These are phyloP conservation scores for Vigna nakashimae DNA, from an alignment of 306 rosid genomes.

Conservation along the genomic window DNA sequence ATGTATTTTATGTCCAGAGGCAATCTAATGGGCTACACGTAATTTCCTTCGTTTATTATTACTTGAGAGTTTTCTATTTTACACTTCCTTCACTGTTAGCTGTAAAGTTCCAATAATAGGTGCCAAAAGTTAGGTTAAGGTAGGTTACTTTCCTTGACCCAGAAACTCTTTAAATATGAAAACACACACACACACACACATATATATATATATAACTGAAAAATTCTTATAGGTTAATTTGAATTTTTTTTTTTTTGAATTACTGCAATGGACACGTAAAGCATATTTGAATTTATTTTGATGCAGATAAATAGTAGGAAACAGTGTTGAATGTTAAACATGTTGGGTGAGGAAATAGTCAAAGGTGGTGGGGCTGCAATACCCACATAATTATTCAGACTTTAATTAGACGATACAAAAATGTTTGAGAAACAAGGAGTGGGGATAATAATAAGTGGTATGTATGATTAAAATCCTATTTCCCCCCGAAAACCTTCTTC, in stretches of 20 bases:
- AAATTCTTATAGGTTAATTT: too few relatives aligned
- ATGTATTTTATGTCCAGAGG: too few relatives aligned
- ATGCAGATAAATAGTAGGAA: background rate
- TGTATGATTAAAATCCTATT: conserved; percentile 8
- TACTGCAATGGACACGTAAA: background rate
- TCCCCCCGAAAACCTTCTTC: conserved; percentile 43
- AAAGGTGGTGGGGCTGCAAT: conserved; percentile 43
- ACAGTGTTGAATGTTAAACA: background rate
- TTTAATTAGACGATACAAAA: conserved; percentile 38
- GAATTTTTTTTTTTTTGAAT: too few relatives aligned
- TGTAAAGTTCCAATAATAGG: background rate
- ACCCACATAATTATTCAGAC: conserved; percentile 37
- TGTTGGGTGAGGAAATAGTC: conserved; percentile 22
- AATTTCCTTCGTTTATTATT: background rate
- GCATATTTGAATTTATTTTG: background rate
- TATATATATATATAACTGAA: too few relatives aligned
- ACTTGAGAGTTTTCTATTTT: background rate
- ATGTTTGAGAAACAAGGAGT: conserved; percentile 27
- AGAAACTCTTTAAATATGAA: background rate
- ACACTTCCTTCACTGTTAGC: conserved; percentile 6
- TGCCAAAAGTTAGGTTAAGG: conserved; percentile 52
- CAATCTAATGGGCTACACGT: too few relatives aligned
- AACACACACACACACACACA: too few relatives aligned
- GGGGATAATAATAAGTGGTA: conserved; percentile 13
- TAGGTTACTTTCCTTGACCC: conserved; percentile 37